phyloP scores from a whole-genome alignment of 1,284 basidiomycete genomes.

The Leccinum huronense region DNA sequence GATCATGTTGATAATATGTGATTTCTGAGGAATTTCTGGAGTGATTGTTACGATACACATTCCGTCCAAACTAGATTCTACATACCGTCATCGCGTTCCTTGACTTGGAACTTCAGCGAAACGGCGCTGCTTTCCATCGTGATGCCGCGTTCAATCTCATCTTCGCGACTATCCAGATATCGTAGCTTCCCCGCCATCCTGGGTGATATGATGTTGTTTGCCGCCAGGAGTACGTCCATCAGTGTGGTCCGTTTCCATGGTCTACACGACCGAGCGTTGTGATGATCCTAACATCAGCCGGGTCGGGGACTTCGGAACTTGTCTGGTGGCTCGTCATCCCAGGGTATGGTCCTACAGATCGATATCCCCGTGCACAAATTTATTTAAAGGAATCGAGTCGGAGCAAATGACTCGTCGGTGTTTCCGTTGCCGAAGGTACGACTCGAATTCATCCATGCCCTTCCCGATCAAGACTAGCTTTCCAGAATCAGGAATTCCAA shows the following conservation, averaged over 20 bases:
- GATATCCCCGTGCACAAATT: background rate
- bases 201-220: slow-evolving; percentile 96
- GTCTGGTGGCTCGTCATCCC: slow-evolving; percentile 24
- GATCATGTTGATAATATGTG: slow-evolving; percentile 90
- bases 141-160: slow-evolving; percentile 97
- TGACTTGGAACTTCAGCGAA: slow-evolving; percentile 79
- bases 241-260: slow-evolving; percentile 94
- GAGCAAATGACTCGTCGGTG: background rate
- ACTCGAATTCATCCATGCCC: slow-evolving; percentile 57
- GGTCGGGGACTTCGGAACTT: slow-evolving; percentile 44
- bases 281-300: slow-evolving; percentile 67
- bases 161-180: slow-evolving; percentile 94
- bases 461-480: slow-evolving; percentile 89
- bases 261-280: slow-evolving; percentile 85
- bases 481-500: slow-evolving; percentile 57
- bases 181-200: slow-evolving; percentile 96
- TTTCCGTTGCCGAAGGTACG: background rate
- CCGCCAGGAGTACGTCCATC: slow-evolving; percentile 95
- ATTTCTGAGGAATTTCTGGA: slow-evolving; percentile 54
- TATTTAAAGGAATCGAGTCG: too few relatives aligned
- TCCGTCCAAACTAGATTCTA: slow-evolving; percentile 25
- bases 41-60: slow-evolving; percentile 32
- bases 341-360: slow-evolving; percentile 7
- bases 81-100: slow-evolving; percentile 53
- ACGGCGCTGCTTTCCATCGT: slow-evolving; percentile 99